Percentiles rank a stretch among this genome's conserved stretches.
Conservation (phyloP, 495 filamentous ascomycete species). For the Trichoderma gamsii region DNA sequence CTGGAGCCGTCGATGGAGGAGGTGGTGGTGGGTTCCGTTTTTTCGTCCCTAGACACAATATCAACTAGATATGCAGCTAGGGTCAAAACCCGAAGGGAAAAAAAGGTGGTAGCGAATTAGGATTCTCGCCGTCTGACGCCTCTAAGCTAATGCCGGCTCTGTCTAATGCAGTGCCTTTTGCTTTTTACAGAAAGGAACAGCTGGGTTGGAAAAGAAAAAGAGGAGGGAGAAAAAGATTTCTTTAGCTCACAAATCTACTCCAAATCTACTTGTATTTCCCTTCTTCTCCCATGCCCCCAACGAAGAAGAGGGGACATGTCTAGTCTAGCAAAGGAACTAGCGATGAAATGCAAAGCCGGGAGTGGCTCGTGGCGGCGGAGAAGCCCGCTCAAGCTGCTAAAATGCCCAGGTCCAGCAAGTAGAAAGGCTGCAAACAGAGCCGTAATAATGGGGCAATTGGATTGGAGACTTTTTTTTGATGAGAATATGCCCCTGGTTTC, state of each 20-base stretch:
- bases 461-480: too few relatives aligned
- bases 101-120: not conserved
- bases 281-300: not conserved
- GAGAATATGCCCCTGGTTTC: too few relatives aligned
- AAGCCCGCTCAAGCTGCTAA: not conserved
- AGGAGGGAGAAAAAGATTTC: not conserved
- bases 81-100: not conserved
- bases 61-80: not conserved
- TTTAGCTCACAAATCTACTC: not conserved
- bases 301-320: too few relatives aligned
- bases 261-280: not conserved
- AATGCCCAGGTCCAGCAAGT: not conserved
- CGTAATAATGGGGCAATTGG: not conserved
- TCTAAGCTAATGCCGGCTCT: too few relatives aligned
- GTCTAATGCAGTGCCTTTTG: not conserved
- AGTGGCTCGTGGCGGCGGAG: constrained; percentile 13
- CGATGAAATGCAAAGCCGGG: not conserved
- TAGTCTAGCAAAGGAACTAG: not conserved
- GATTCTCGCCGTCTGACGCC: too few relatives aligned
- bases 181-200: not conserved
- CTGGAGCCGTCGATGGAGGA: not conserved
- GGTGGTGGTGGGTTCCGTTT: not conserved
- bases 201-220: not conserved
- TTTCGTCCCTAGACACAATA: too few relatives aligned
- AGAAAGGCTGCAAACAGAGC: not conserved